These are phyloP conservation scores for Alternaria viburni DNA, from an alignment of 2,329 filamentous ascomycete genomes.

Conservation along the genomic window DNA sequence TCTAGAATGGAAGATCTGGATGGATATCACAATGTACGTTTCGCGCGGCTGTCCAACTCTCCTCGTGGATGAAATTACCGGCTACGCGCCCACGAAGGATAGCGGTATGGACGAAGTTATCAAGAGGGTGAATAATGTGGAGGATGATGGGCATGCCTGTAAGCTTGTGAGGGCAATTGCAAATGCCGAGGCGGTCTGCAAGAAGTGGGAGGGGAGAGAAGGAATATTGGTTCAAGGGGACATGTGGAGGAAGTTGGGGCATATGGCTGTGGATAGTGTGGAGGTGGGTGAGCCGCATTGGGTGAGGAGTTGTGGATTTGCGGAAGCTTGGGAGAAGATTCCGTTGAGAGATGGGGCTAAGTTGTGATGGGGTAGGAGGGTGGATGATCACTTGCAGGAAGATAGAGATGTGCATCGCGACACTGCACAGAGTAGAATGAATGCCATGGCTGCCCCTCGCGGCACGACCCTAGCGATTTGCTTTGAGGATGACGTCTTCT, in stretches of 20 bases:
- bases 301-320: constrained; percentile 68
- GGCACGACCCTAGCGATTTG: not conserved
- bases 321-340: constrained; percentile 67
- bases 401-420: not conserved
- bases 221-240: constrained; percentile 59
- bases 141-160: constrained; percentile 81
- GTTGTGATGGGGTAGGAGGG: constrained; percentile 20
- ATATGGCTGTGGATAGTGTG: constrained; percentile 68
- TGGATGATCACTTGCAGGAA: not conserved
- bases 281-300: constrained; percentile 62
- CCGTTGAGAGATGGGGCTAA: constrained; percentile 33
- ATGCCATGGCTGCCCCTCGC: not conserved
- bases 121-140: constrained; percentile 52
- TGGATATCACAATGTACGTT: constrained; percentile 76
- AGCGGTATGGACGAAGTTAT: constrained; percentile 53
- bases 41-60: constrained; percentile 70
- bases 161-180: constrained; percentile 77
- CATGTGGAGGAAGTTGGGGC: constrained; percentile 66
- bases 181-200: constrained; percentile 64
- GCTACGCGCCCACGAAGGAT: constrained; percentile 62
- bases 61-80: constrained; percentile 62
- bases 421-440: not conserved
- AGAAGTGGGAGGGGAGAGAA: constrained; percentile 53
- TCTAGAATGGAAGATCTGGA: constrained; percentile 80
- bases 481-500: not conserved